phyloP scores from a whole-genome alignment of 148 eudicot genomes.

The Nepenthes mirabilis region DNA sequence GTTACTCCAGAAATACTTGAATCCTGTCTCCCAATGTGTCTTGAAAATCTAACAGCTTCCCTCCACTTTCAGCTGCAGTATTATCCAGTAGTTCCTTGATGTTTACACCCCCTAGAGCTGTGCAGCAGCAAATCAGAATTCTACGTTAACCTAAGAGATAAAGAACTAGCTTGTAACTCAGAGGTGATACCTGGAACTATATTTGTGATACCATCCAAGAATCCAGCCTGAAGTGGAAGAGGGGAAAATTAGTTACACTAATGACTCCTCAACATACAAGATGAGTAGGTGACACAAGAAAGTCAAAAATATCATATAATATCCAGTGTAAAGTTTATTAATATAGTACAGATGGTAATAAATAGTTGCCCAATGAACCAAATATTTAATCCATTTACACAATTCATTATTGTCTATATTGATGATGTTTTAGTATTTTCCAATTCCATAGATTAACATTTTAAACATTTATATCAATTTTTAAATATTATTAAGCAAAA shows the following conservation, averaged over 20 bases:
- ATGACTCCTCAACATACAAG: no score
- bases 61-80: constrained; percentile 53
- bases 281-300: no score
- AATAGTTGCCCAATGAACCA: no score
- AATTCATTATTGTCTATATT: no score
- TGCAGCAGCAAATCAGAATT: constrained; percentile 6
- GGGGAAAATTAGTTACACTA: neutral
- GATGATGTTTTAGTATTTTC: no score
- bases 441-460: no score
- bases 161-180: neutral
- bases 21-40: constrained; percentile 79
- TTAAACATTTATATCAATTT: no score
- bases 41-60: constrained; percentile 67
- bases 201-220: constrained; percentile 80
- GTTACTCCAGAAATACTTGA: constrained; percentile 73
- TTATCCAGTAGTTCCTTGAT: constrained; percentile 65
- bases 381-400: no score
- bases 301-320: no score
- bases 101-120: constrained; percentile 83
- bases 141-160: neutral
- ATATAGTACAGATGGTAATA: no score
- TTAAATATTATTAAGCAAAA: no score
- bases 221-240: constrained; percentile 63
- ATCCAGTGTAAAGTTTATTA: no score
- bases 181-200: constrained; percentile 73